A percentile compares a stretch with the other conserved stretches of the same genome.
These are phyloP conservation scores for Vachellia pachyceras DNA, from an alignment of 306 rosid genomes.

Conservation along the genomic window DNA sequence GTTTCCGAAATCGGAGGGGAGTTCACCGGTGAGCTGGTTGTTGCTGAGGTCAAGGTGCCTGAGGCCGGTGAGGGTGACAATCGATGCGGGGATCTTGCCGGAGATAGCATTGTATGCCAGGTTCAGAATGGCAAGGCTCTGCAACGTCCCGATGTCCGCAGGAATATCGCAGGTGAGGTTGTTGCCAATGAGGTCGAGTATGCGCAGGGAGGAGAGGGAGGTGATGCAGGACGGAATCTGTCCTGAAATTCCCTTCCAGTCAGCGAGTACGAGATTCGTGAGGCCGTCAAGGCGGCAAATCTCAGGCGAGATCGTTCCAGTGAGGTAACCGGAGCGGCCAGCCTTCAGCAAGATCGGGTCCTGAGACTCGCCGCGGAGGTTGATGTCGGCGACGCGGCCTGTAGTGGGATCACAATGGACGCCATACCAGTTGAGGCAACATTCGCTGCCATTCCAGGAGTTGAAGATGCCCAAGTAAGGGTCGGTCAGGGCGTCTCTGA, in stretches of 20 bases:
- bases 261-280: constrained; percentile 66
- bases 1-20: constrained; percentile 70
- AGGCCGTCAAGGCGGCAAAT: constrained; percentile 67
- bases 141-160: constrained; percentile 56
- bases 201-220: constrained; percentile 63
- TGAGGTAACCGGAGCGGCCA: constrained; percentile 71
- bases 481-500: constrained; percentile 66
- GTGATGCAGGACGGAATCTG: constrained; percentile 69
- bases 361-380: constrained; percentile 88
- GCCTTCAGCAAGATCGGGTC: constrained; percentile 66
- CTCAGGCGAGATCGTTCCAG: constrained; percentile 74
- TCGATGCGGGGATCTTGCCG: constrained; percentile 64
- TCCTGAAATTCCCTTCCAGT: constrained; percentile 85
- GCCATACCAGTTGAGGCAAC: constrained; percentile 81
- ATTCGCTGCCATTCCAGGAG: constrained; percentile 69
- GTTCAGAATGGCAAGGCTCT: constrained; percentile 54
- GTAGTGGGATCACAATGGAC: constrained; percentile 72
- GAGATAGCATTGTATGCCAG: constrained; percentile 66
- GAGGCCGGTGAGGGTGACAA: constrained; percentile 48
- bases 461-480: constrained; percentile 77
- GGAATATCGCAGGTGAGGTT: constrained; percentile 66
- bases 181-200: constrained; percentile 80
- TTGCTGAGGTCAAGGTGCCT: constrained; percentile 75
- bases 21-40: constrained; percentile 58
- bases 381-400: constrained; percentile 64